These are phyloP conservation scores for Papiliotrema fonsecae DNA, from an alignment of 1,284 basidiomycete species.

Conservation along the genomic window DNA sequence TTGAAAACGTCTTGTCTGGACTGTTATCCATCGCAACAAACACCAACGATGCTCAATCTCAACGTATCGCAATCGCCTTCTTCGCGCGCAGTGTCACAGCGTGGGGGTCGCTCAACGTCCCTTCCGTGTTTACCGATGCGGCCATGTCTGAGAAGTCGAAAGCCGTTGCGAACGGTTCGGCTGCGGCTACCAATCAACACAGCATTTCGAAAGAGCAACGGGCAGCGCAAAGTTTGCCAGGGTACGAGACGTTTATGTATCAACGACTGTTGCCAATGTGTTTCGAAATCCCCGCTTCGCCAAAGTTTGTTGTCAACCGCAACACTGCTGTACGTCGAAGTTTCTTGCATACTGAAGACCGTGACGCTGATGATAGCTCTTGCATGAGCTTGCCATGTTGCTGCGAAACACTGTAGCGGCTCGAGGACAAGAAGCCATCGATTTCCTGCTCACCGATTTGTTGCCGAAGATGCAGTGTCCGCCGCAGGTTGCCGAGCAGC, in stretches of 20 bases:
- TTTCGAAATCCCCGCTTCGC: conserved; percentile 74
- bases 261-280: conserved; percentile 76
- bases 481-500: conserved; percentile 67
- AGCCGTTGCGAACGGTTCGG: conserved; percentile 47
- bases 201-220: conserved; percentile 31
- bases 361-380: conserved; percentile 55
- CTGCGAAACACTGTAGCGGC: conserved; percentile 73
- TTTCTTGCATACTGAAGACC: not conserved
- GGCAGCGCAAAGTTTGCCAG: conserved; percentile 62
- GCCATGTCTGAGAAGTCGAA: conserved; percentile 38
- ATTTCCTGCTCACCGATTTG: conserved; percentile 74
- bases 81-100: conserved; percentile 63
- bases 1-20: conserved; percentile 70
- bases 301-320: conserved; percentile 81
- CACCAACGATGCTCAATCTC: conserved; percentile 64
- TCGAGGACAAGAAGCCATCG: conserved; percentile 76
- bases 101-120: conserved; percentile 59
- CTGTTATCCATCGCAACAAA: conserved; percentile 63
- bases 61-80: conserved; percentile 78
- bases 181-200: conserved; percentile 34
- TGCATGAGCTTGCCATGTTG: conserved; percentile 80
- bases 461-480: conserved; percentile 88
- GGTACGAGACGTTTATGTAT: conserved; percentile 91
- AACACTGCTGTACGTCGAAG: conserved; percentile 64
- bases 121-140: conserved; percentile 38